A percentile compares a stretch with the other conserved stretches of the same genome.
Evolutionary conservation across 2,329 filamentous ascomycete species (phyloP).

Genomic region (Fusarium sp.): DNA sequence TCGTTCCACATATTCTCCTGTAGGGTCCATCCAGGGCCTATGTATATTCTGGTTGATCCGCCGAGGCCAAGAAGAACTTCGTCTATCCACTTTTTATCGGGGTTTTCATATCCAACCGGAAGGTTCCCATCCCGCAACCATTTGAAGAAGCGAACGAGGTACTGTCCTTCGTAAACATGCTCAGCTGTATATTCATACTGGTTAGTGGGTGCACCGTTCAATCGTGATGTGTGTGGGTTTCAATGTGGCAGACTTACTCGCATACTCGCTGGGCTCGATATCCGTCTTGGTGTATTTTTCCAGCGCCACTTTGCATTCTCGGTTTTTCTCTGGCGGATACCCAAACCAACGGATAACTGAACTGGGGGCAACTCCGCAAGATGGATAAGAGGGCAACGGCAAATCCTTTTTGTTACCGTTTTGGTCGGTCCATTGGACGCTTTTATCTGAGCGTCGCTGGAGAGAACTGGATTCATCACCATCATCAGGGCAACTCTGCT

Average conservation of each 20-base stretch:
- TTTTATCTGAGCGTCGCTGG: neutral
- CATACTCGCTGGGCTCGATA: neutral
- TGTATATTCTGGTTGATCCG: neutral
- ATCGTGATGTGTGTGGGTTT: neutral
- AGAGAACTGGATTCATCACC: neutral
- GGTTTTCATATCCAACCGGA: neutral
- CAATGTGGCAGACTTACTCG: neutral
- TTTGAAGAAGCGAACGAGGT: neutral
- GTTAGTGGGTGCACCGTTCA: neutral
- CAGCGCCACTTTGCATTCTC: neutral
- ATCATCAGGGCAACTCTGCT: neutral
- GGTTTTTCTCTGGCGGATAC: neutral
- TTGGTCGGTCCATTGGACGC: neutral
- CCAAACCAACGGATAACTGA: neutral
- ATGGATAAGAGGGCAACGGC: neutral
- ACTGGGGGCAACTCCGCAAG: too few species aligned
- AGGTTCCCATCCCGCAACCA: neutral
- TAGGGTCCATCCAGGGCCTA: neutral
- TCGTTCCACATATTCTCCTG: neutral
- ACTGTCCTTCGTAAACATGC: constrained; percentile 2
- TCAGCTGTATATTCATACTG: neutral
- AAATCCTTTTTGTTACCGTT: too few species aligned
- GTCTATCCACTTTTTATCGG: constrained; percentile 1
- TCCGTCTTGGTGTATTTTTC: neutral
- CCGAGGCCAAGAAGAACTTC: constrained; percentile 5